These are phyloP conservation scores for Heterotrichella gracilis DNA, from an alignment of 352 stramenopile genomes.

Conservation along the genomic window DNA sequence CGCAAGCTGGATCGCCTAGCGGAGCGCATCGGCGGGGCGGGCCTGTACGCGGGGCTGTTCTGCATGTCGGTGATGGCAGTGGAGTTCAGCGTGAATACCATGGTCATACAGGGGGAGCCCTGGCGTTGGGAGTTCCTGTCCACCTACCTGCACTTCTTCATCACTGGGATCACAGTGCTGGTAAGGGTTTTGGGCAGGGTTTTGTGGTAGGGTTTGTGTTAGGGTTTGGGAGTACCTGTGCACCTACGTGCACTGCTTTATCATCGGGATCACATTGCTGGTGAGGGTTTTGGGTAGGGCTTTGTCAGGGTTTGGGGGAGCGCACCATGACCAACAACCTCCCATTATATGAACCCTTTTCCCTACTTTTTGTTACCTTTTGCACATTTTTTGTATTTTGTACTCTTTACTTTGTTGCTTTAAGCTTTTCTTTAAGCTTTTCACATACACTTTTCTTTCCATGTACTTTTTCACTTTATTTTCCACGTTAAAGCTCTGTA, in stretches of 20 bases:
- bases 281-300: background rate
- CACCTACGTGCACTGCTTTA: slow-evolving; percentile 35
- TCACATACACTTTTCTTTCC: background rate
- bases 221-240: slow-evolving; percentile 14
- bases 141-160: slow-evolving; percentile 36
- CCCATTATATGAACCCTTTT: background rate
- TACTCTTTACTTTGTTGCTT: background rate
- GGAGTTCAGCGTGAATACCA: background rate
- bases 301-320: background rate
- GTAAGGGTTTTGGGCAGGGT: background rate
- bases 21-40: slow-evolving; percentile 40
- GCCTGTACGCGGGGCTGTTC: slow-evolving; percentile 29
- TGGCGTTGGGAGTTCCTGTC: slow-evolving; percentile 15
- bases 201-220: background rate
- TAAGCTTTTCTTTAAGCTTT: background rate
- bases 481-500: background rate
- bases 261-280: slow-evolving; percentile 37
- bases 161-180: slow-evolving; percentile 37
- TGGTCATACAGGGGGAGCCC: background rate
- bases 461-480: background rate
- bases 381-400: background rate
- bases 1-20: slow-evolving; percentile 41
- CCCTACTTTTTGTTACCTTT: background rate
- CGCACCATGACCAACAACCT: background rate
- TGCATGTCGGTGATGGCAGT: slow-evolving; percentile 26